These are phyloP conservation scores for Mimosa pudica DNA, from an alignment of 306 rosid genomes.

Conservation along the genomic window DNA sequence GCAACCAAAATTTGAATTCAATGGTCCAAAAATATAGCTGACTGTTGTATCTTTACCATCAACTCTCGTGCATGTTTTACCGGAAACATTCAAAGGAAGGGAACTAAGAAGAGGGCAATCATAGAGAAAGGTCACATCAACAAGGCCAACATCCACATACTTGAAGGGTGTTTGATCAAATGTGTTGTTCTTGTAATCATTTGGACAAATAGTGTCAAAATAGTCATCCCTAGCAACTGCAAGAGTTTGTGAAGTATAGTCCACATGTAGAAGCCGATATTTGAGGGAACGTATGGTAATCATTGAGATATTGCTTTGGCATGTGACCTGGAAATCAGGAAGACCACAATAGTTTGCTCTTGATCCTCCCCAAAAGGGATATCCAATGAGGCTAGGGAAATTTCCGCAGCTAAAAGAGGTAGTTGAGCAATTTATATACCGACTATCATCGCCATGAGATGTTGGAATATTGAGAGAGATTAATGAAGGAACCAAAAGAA, in stretches of 20 bases:
- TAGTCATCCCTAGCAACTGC: conserved; percentile 40
- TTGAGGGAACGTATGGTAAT: not conserved
- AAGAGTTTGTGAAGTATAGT: not conserved
- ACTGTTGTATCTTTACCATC: not conserved
- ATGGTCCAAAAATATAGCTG: not conserved
- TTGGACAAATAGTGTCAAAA: not conserved
- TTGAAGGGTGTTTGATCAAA: conserved; percentile 19
- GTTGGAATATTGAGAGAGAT: conserved; percentile 27
- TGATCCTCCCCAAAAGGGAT: conserved; percentile 39
- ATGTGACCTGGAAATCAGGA: not conserved
- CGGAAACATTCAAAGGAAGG: not conserved
- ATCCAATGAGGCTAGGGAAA: not conserved
- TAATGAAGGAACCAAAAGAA: not conserved
- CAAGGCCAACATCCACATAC: not conserved
- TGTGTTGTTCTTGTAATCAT: not conserved
- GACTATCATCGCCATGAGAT: not conserved
- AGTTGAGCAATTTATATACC: not conserved
- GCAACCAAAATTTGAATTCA: not conserved
- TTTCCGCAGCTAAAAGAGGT: conserved; percentile 3
- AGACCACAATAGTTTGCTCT: conserved; percentile 24
- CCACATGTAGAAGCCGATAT: conserved; percentile 33
- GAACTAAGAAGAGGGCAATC: not conserved
- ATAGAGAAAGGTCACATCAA: conserved; percentile 12
- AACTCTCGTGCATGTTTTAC: not conserved
- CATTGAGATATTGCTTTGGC: not conserved